Evolutionary conservation across 2,329 filamentous ascomycete species (phyloP), one percentile per base, ranked within the genome.

Genomic region (Clarireedia monteithiana): DNA sequence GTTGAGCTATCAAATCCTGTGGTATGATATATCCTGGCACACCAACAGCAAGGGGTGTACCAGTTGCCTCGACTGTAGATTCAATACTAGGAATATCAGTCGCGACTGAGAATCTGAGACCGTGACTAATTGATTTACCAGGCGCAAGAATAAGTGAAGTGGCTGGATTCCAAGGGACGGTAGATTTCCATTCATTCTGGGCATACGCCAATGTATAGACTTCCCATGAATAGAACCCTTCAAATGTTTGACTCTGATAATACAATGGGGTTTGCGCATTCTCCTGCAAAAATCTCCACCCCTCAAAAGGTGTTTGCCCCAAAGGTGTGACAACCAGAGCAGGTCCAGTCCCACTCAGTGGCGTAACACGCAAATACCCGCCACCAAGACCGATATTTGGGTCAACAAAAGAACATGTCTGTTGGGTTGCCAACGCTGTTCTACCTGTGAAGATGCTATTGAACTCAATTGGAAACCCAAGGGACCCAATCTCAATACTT

Each of bases 221-320:
- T 60, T 82, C 77, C 80, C 80, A 84, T 60, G 82, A 79, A 57
- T 84, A 84, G 58, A 80, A 75, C 0, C 80, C 81, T 62, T 84
- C 81, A 57, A 80, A 84, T 0, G 75, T 78, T 60, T 83, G 80
- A 47, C 74, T 77, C 5, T 70, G 72, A 62, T 83, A 82, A 9
- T 59, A 63, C 0, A 73, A 72, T 9, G 64, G 68, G 0, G 71
- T 68, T 26, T 72, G 71, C 2, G 62, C 68, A 0, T 70, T 66
- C 64, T 84, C 81, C 0, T 60, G 44, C 0, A 84, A 70, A 55
- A 79, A 77, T 6, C 77, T 70, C 67, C 80, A 84, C 1, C 77
- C 80, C 62, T 84, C 80, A 15, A 84, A 68, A 0, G 73, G 72
- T 0, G 77, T 74, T 4, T 68, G 71, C n/a, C 69, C 67, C 3